Conservation (phyloP, 148 eudicot genomes). For the Silene uniflora region DNA sequence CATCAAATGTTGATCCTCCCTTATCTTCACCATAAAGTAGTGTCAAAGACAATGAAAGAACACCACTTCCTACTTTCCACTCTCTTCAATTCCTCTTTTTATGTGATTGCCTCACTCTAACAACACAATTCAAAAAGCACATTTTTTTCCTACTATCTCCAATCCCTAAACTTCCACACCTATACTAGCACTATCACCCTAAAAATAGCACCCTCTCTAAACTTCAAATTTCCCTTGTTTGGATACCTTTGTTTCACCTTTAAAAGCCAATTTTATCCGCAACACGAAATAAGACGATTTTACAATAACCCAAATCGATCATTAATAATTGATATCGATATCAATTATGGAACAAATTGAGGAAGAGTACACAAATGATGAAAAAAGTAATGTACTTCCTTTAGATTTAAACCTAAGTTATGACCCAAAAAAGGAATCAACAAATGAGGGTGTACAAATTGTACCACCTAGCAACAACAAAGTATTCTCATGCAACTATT, state of each 20-base stretch:
- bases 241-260: background rate
- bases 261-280: background rate
- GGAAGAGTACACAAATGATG: no score
- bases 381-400: background rate
- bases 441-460: constrained; percentile 26
- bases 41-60: constrained; percentile 10
- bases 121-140: background rate
- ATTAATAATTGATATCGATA: no score
- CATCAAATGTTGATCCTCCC: background rate
- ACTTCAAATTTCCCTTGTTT: background rate
- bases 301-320: no score
- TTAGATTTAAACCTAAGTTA: constrained; percentile 43
- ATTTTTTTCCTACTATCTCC: background rate
- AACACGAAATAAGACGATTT: no score
- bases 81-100: background rate
- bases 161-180: background rate
- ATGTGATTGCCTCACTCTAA: background rate
- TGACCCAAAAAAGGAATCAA: constrained; percentile 11
- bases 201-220: constrained; percentile 5
- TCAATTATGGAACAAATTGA: constrained; percentile 21
- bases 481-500: constrained; percentile 58
- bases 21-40: constrained; percentile 13
- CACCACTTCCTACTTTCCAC: constrained; percentile 1
- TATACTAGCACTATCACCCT: constrained; percentile 1
- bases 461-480: constrained; percentile 22